Percentiles rank a stretch among this genome's conserved stretches.
Conservation (phyloP, 345 rosid genomes). For the Corchorus capsularis region DNA sequence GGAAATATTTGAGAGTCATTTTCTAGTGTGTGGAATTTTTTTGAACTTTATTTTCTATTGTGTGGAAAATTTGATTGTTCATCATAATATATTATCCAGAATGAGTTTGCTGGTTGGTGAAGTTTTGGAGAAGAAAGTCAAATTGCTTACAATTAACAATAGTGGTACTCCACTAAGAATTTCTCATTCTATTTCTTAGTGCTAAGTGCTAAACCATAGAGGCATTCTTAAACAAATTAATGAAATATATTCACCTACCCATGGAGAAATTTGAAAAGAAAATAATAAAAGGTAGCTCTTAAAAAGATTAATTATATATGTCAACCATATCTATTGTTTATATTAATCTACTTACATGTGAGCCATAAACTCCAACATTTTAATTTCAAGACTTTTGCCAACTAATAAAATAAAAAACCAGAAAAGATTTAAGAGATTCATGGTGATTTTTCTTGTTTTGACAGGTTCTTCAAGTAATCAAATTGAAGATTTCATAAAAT, state of each 20-base stretch:
- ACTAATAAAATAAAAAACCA: background rate
- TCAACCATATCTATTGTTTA: background rate
- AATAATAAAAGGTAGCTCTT: background rate
- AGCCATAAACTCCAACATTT: background rate
- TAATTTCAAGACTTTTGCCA: background rate
- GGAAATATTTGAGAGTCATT: background rate
- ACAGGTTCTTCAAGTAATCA: background rate
- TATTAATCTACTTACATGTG: background rate
- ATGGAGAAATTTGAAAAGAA: background rate
- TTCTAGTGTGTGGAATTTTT: background rate
- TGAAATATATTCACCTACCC: background rate
- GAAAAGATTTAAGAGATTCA: background rate
- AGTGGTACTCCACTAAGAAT: background rate
- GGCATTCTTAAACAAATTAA: background rate
- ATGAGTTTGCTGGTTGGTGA: background rate
- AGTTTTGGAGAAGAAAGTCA: background rate
- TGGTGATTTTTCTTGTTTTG: background rate
- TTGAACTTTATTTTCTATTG: too few species aligned
- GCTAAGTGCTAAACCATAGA: too few species aligned
- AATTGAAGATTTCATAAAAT: background rate
- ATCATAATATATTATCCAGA: background rate
- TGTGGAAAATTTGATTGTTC: too few species aligned
- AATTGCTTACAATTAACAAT: background rate
- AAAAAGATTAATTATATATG: background rate
- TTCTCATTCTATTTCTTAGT: background rate